phyloP scores from a whole-genome alignment of 495 filamentous ascomycete genomes.

The Annulohypoxylon maeteangense region DNA sequence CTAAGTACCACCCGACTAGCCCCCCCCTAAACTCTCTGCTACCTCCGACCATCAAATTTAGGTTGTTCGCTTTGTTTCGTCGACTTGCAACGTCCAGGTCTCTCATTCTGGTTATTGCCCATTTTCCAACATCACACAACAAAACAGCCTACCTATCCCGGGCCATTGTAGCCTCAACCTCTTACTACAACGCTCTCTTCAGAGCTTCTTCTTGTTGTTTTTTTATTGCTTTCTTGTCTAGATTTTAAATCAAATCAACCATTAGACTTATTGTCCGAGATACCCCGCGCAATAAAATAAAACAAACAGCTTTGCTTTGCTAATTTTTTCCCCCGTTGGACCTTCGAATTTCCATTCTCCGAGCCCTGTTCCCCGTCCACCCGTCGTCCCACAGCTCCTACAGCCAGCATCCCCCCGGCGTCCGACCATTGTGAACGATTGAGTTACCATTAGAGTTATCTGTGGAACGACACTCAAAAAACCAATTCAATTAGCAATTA shows the following conservation, averaged over 20 bases:
- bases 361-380: constrained; percentile 37
- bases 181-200: background rate
- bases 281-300: constrained; percentile 36
- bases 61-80: constrained; percentile 43
- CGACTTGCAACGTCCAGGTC: constrained; percentile 32
- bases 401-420: constrained; percentile 36
- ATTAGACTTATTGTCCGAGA: constrained; percentile 42
- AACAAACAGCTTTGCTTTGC: constrained; percentile 28
- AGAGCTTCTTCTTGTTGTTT: constrained; percentile 14
- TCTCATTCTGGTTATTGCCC: constrained; percentile 18
- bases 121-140: constrained; percentile 32
- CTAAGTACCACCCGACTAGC: constrained; percentile 25
- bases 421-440: constrained; percentile 24
- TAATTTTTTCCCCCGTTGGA: background rate
- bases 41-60: constrained; percentile 42
- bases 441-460: constrained; percentile 39
- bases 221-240: constrained; percentile 39
- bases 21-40: constrained; percentile 33
- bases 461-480: constrained; percentile 32
- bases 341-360: constrained; percentile 20
- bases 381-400: background rate
- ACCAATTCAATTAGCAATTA: constrained; percentile 8
- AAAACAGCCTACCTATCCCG: constrained; percentile 9
- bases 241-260: constrained; percentile 33
- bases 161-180: constrained; percentile 35